Evolutionary conservation across 2,329 filamentous ascomycete species (phyloP).

Genomic region (Cercospora beticola): DNA sequence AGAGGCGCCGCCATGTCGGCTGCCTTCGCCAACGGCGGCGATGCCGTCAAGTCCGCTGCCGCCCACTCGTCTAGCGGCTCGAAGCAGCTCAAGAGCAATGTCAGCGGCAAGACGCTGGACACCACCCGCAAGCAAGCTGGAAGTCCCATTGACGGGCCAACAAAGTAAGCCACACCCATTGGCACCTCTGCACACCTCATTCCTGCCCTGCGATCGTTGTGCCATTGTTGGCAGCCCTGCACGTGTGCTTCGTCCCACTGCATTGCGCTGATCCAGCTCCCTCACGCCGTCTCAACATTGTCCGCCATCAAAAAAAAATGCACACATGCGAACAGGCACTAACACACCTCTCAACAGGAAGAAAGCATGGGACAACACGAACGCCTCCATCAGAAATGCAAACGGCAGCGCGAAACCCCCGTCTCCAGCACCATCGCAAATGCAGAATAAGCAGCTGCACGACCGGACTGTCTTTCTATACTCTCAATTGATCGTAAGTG

Average conservation of each 20-base stretch:
- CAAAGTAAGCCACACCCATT: conserved; percentile 50
- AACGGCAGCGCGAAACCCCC: conserved; percentile 53
- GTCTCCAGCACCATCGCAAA: conserved; percentile 24
- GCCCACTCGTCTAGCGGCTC: conserved; percentile 14
- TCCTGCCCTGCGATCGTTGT: background rate
- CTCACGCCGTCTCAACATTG: background rate
- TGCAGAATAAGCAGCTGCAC: conserved; percentile 51
- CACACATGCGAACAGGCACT: background rate
- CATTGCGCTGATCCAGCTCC: conserved; percentile 10
- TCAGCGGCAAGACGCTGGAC: conserved; percentile 53
- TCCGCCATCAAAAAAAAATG: background rate
- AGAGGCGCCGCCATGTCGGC: conserved; percentile 31
- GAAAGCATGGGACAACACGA: conserved; percentile 14
- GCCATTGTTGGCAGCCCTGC: conserved; percentile 1
- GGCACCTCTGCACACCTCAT: conserved; percentile 3
- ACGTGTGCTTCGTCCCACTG: conserved; percentile 11
- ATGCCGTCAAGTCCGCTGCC: conserved; percentile 22
- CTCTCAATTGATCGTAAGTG: conserved; percentile 60
- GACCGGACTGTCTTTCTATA: conserved; percentile 61
- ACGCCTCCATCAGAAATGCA: conserved; percentile 31
- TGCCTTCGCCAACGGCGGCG: conserved; percentile 33
- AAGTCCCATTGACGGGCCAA: conserved; percentile 55
- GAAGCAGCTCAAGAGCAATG: conserved; percentile 52
- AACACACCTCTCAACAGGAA: conserved; percentile 1
- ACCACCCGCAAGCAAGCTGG: conserved; percentile 56